Evolutionary conservation across 345 rosid species (phyloP), one percentile per base, ranked within the genome.

Genomic region (Citrus mangshanensis): DNA sequence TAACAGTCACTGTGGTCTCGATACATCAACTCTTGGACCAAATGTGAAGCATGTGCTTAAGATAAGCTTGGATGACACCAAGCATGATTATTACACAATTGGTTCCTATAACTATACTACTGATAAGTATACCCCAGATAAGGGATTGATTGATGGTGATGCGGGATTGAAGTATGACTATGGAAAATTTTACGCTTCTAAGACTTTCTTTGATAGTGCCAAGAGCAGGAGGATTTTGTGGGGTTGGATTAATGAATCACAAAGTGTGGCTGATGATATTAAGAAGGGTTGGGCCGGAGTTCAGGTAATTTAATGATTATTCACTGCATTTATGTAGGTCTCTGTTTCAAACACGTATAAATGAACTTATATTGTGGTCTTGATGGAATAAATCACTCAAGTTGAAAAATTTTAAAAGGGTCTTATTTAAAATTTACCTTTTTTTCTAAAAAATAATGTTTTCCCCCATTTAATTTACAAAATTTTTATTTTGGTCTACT

Each of bases 121-220:
- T 21, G 98, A 91, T 70, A 73, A 70, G 8, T 93, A 83, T 28
- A 84, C 84, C 28, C 94, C 93, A 4, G 91, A 88, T 28, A 32
- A 67, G 6, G 90, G 89, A 19, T 85, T 86, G 9, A 67, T 78
- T 38, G 92, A 86, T 46, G 82, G 85, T 37, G 81, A 78, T 75
- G 67, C 72, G 0, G 93, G 89, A 30, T 85, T 89, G 9, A 83
- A 89, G 73, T 90, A 84, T 67, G 98, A 94, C 76, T 94, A 94
- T 9, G 98, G 95, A 0, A 92, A 91, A 24, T 94, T 85, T 59
- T 94, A 94, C 49, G 97, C 95, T n/a, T 92, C 97, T 2, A 94
- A 94, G 83, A 88, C 95, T 16, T 94, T 94, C 74, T 94, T 82
- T 14, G 97, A 94, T 30, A 74, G 87, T 6, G 76, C 68, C 3